Evolutionary conservation across 2,329 filamentous ascomycete species (phyloP).

Genomic region (Exophiala spinifera): DNA sequence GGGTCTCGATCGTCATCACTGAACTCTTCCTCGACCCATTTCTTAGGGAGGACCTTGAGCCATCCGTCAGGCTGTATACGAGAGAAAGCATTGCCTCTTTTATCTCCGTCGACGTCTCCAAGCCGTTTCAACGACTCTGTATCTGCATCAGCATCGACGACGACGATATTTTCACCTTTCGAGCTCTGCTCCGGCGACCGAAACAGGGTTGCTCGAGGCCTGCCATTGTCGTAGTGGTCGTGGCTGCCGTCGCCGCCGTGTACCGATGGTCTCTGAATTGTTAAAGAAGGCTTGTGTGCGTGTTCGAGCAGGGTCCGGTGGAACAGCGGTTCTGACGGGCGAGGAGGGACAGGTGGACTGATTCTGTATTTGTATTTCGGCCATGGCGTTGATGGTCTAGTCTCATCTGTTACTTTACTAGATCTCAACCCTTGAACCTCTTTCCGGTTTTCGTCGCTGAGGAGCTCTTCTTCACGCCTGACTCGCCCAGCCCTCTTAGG

Average conservation of each 20-base stretch:
- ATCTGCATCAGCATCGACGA: no score
- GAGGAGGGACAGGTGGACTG: slow-evolving; percentile 8
- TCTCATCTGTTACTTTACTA: no score
- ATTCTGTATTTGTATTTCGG: no score
- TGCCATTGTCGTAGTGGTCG: no score
- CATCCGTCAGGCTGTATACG: slow-evolving; percentile 16
- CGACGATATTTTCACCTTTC: background rate
- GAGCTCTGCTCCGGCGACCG: background rate
- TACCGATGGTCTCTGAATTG: no score
- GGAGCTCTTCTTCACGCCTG: no score
- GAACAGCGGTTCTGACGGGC: background rate
- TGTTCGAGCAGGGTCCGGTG: background rate
- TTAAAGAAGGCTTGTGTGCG: no score
- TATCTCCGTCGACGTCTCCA: slow-evolving; percentile 14
- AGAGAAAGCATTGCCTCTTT: slow-evolving; percentile 6
- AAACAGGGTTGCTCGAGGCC: no score
- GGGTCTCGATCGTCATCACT: slow-evolving; percentile 3
- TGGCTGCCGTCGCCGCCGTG: no score
- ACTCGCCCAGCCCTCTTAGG: background rate
- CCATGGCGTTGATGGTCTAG: no score
- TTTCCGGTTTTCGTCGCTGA: no score
- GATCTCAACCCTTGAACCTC: no score
- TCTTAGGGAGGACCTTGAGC: slow-evolving; percentile 14
- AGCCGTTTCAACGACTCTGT: background rate
- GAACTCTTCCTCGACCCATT: slow-evolving; percentile 20